Evolutionary conservation across 2,329 filamentous ascomycete genomes (phyloP).

Genomic region (Fusarium vanettenii): DNA sequence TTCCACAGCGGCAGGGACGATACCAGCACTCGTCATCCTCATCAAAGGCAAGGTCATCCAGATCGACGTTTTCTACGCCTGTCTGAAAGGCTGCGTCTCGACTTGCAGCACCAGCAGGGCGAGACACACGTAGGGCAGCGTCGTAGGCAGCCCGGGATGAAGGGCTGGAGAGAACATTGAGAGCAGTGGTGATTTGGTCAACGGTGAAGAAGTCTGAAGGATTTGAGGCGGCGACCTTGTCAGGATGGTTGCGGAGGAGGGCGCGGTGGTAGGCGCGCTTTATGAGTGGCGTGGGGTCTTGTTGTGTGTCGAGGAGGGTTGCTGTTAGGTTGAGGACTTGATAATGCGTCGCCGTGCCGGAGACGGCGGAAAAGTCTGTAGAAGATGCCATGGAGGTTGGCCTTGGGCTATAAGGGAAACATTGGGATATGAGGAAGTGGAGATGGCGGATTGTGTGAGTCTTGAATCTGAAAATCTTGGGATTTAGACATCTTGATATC

Average conservation of each 20-base stretch:
- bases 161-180: constrained; percentile 64
- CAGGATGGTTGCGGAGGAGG: constrained; percentile 74
- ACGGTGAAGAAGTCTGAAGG: constrained; percentile 61
- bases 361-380: constrained; percentile 3
- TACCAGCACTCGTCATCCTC: constrained; percentile 63
- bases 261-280: constrained; percentile 74
- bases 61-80: constrained; percentile 71
- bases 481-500: constrained; percentile 20
- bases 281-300: constrained; percentile 60
- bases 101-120: constrained; percentile 28
- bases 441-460: background rate
- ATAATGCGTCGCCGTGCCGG: constrained; percentile 64
- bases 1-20: constrained; percentile 72
- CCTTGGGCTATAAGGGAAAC: background rate
- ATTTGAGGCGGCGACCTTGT: constrained; percentile 57
- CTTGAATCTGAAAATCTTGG: constrained; percentile 13
- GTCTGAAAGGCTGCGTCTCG: constrained; percentile 59
- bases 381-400: constrained; percentile 18
- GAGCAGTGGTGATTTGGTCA: constrained; percentile 73
- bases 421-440: background rate
- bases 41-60: constrained; percentile 72
- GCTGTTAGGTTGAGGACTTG: constrained; percentile 68
- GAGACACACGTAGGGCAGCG: constrained; percentile 55
- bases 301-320: constrained; percentile 57
- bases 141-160: constrained; percentile 66